Conservation (phyloP, 2,329 filamentous ascomycete genomes). For the Simplicillium aogashimaense region DNA sequence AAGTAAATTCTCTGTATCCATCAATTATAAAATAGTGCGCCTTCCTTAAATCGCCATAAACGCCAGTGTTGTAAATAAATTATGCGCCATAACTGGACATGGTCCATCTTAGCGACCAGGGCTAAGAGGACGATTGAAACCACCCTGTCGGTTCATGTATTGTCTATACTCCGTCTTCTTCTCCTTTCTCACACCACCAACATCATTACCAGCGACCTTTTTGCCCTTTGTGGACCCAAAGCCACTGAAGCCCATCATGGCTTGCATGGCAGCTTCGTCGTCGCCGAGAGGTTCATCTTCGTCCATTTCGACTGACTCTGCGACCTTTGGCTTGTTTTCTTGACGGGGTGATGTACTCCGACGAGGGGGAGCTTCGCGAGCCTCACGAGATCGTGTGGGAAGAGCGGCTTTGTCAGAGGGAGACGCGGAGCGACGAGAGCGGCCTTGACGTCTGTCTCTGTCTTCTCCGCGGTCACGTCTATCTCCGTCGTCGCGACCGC, state of each 20-base stretch:
- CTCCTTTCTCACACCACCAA: conserved; percentile 75
- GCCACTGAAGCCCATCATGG: conserved; percentile 80
- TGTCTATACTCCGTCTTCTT: conserved; percentile 93
- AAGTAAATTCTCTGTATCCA: no score
- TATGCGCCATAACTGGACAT: not conserved
- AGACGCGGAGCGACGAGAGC: conserved; percentile 4
- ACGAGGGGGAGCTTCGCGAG: no score
- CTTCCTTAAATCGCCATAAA: not conserved
- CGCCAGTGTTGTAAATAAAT: conserved; percentile 2
- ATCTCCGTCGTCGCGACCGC: conserved; percentile 21
- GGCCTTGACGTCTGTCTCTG: conserved; percentile 13
- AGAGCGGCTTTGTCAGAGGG: conserved; percentile 2
- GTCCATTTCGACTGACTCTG: conserved; percentile 15
- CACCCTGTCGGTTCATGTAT: conserved; percentile 85
- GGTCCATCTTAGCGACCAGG: conserved; percentile 29
- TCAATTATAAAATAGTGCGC: no score
- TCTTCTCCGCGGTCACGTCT: conserved; percentile 10
- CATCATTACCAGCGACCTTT: conserved; percentile 80
- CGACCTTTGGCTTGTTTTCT: conserved; percentile 6
- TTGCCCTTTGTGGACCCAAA: conserved; percentile 84
- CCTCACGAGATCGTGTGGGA: conserved; percentile 12
- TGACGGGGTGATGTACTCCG: no score
- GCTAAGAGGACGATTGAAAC: conserved; percentile 72
- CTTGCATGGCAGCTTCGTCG: conserved; percentile 63
- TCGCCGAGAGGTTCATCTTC: conserved; percentile 45